Conservation (phyloP, 2,329 filamentous ascomycete species). For the Aphanocladium album region DNA sequence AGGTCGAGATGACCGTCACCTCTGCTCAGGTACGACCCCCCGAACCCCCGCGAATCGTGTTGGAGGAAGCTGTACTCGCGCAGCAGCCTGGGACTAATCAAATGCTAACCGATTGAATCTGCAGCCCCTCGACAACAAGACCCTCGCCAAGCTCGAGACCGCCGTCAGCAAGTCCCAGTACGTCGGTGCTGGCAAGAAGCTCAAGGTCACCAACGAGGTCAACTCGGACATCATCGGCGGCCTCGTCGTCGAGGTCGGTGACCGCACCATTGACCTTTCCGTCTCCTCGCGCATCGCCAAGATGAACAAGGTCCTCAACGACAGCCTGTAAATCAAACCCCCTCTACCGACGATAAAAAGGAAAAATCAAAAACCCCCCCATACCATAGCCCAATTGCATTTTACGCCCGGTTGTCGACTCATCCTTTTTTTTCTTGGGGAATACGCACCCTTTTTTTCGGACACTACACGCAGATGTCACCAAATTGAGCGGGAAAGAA, state of each 20-base stretch:
- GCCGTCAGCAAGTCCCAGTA: conserved; percentile 87
- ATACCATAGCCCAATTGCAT: conserved; percentile 3
- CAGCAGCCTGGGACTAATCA: no score
- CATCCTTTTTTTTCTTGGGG: background rate
- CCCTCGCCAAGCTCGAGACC: conserved; percentile 76
- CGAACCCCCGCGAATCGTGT: background rate
- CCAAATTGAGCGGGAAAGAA: background rate
- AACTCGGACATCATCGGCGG: conserved; percentile 93
- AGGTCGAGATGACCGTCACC: conserved; percentile 89
- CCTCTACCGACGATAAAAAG: no score
- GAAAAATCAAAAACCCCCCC: background rate
- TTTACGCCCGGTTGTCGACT: background rate
- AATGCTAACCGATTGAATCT: conserved; percentile 21
- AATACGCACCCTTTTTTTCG: background rate
- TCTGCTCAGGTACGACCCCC: conserved; percentile 70
- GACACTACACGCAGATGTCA: background rate
- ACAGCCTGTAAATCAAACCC: conserved; percentile 75
- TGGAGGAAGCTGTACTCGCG: no score
- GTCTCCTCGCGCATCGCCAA: conserved; percentile 91
- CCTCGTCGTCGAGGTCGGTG: conserved; percentile 91
- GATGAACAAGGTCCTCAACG: conserved; percentile 98
- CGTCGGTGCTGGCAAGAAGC: conserved; percentile 88
- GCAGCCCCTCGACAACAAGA: conserved; percentile 81
- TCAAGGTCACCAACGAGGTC: conserved; percentile 95
- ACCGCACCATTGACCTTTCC: conserved; percentile 96